Conservation (phyloP, 352 stramenopile genomes). For the Globisporangium carolinianum region DNA sequence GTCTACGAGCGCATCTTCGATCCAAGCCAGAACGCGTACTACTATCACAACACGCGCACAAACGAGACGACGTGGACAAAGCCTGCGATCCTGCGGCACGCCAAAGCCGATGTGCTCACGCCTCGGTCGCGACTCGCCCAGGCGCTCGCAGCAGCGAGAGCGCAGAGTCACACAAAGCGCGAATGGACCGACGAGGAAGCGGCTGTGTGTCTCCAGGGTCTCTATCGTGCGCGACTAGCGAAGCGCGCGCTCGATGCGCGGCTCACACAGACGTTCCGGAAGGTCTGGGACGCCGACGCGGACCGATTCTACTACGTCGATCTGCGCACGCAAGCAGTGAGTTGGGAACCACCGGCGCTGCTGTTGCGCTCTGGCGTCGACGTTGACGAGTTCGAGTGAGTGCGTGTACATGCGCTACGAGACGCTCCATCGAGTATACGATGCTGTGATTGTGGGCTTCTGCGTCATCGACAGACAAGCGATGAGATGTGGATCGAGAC, state of each 20-base stretch:
- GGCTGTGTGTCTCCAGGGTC: constrained; percentile 37
- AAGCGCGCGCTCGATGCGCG: constrained; percentile 27
- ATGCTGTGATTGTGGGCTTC: no score
- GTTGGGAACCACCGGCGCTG: constrained; percentile 46
- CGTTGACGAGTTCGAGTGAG: constrained; percentile 22
- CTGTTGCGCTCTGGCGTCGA: constrained; percentile 16
- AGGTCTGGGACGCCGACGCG: constrained; percentile 38
- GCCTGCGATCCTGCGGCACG: constrained; percentile 36
- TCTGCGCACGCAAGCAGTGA: constrained; percentile 50
- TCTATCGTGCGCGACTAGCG: constrained; percentile 49
- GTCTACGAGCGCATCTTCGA: constrained; percentile 77
- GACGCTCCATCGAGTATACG: no score
- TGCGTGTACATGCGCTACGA: background rate
- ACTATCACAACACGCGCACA: constrained; percentile 79
- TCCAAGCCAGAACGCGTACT: constrained; percentile 35
- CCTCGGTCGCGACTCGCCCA: constrained; percentile 30
- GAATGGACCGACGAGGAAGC: constrained; percentile 46
- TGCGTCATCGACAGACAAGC: constrained; percentile 23
- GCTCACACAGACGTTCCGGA: constrained; percentile 44
- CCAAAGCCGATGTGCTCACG: constrained; percentile 37
- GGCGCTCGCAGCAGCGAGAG: constrained; percentile 19
- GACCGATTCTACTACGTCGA: constrained; percentile 72
- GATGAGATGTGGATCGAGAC: constrained; percentile 65
- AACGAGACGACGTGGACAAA: constrained; percentile 65
- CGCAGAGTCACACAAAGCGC: background rate